Evolutionary conservation across 2,329 filamentous ascomycete species (phyloP).

Genomic region (Cucurbitaria berberidis): DNA sequence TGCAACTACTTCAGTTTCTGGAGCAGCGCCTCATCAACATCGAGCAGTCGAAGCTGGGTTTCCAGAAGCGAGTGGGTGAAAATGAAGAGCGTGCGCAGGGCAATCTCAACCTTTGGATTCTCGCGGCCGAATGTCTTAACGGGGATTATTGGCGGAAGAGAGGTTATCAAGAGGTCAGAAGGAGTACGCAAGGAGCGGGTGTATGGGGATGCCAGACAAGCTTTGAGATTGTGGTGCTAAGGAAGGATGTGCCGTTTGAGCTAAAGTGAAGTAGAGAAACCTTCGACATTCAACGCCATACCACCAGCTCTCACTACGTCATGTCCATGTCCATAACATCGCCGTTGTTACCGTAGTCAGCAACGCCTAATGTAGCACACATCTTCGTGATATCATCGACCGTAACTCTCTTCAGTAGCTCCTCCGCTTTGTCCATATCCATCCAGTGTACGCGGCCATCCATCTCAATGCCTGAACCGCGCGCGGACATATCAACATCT

Average conservation of each 20-base stretch:
- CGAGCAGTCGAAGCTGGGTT: not conserved
- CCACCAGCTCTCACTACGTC: too few species aligned
- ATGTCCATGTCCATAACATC: too few species aligned
- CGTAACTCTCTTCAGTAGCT: too few species aligned
- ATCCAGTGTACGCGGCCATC: too few species aligned
- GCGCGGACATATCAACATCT: too few species aligned
- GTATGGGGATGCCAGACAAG: conserved; percentile 29
- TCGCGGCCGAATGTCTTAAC: conserved; percentile 30
- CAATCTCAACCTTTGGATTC: conserved; percentile 27
- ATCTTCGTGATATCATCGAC: too few species aligned
- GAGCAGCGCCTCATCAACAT: conserved; percentile 18
- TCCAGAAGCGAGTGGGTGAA: not conserved
- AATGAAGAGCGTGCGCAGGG: conserved; percentile 1
- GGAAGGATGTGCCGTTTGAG: conserved; percentile 13
- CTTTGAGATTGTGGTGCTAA: conserved; percentile 35
- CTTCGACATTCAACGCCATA: too few species aligned
- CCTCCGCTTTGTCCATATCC: too few species aligned
- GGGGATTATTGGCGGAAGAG: conserved; percentile 36
- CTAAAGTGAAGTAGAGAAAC: too few species aligned
- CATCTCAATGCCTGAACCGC: too few species aligned
- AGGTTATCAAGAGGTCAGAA: conserved; percentile 28
- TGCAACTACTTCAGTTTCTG: conserved; percentile 13
- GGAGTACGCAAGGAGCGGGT: conserved; percentile 7
- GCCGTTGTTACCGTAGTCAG: too few species aligned
- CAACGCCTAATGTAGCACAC: too few species aligned